Evolutionary conservation across 805 yeast species (phyloP), one percentile per base, ranked within the genome.

Genomic region (Sugiyamaella americana): DNA sequence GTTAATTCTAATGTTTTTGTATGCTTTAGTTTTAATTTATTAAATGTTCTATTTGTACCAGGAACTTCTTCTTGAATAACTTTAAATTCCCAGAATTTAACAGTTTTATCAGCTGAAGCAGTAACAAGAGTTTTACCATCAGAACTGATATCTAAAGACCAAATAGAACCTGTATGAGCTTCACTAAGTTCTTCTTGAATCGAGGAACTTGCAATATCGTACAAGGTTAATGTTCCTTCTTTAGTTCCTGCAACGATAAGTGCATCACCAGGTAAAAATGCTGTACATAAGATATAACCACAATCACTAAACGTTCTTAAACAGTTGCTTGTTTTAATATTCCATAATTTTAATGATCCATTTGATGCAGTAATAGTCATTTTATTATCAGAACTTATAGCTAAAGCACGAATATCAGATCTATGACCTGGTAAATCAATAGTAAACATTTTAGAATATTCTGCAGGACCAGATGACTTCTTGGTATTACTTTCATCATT

Each of bases 81-180:
- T 57, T 73, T 70, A 60, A 93, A 79, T 41, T 82, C 78, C 98
- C 98, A 93, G 62, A 88, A 87, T 61, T 87, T 87, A 37, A 91
- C 83, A 3, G 78, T 68, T 61, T 89, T 89, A 64, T 93, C 99
- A 35, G 95, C 94, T 29, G 97, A 91, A 6, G 97, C 98, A 2
- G 97, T 85, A 0, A 89, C 80, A 41, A 93, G 69, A 1, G 82
- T 73, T 55, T 79, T 82, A 13, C 98, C 98, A 65, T 91, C 95
- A 11, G 83, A 76, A 2, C 91, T 78, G 29, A 93, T 62, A 62
- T 91, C 96, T 55, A 93, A 70, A 1, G 95, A 82, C 97, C 97
- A 93, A 42, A 93, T 77, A 1, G 96, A 86, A 23, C 80, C 82
- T 6, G 74, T 77, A 60, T 87, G 95, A 0, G 95, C 97, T 29